phyloP scores from a whole-genome alignment of 2,329 filamentous ascomycete species.

The Clonostachys rosea region DNA sequence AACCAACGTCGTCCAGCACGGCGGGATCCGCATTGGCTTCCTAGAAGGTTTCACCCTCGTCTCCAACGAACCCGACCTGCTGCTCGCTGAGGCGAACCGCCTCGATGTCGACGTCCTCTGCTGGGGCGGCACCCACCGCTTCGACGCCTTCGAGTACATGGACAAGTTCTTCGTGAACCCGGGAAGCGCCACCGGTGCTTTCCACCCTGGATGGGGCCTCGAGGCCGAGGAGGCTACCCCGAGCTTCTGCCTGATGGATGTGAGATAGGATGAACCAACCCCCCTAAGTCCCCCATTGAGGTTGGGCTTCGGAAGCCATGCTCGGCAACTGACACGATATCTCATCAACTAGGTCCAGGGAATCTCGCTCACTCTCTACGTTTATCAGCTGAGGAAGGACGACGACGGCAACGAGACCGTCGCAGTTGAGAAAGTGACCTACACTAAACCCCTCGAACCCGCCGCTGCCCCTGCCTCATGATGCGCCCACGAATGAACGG shows the following conservation, averaged over 20 bases:
- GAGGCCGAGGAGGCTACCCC: slow-evolving; percentile 72
- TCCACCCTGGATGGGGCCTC: slow-evolving; percentile 50
- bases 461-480: too few species aligned
- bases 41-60: slow-evolving; percentile 66
- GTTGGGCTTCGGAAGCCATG: neutral
- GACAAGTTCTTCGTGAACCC: slow-evolving; percentile 72
- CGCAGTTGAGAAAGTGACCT: slow-evolving; percentile 81
- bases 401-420: slow-evolving; percentile 74
- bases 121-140: slow-evolving; percentile 64
- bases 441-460: slow-evolving; percentile 69
- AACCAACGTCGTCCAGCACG: slow-evolving; percentile 63
- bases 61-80: slow-evolving; percentile 60
- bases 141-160: slow-evolving; percentile 70
- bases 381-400: slow-evolving; percentile 81
- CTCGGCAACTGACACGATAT: slow-evolving; percentile 10
- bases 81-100: slow-evolving; percentile 64
- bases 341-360: slow-evolving; percentile 74
- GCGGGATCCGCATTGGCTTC: slow-evolving; percentile 61
- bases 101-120: slow-evolving; percentile 66
- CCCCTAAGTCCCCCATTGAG: too few species aligned
- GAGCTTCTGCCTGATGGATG: slow-evolving; percentile 97
- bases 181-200: slow-evolving; percentile 61
- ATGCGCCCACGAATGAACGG: too few species aligned
- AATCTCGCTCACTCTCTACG: slow-evolving; percentile 91
- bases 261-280: slow-evolving; percentile 47